Evolutionary conservation across 805 yeast species (phyloP).

Genomic region (Metschnikowia shivogae): DNA sequence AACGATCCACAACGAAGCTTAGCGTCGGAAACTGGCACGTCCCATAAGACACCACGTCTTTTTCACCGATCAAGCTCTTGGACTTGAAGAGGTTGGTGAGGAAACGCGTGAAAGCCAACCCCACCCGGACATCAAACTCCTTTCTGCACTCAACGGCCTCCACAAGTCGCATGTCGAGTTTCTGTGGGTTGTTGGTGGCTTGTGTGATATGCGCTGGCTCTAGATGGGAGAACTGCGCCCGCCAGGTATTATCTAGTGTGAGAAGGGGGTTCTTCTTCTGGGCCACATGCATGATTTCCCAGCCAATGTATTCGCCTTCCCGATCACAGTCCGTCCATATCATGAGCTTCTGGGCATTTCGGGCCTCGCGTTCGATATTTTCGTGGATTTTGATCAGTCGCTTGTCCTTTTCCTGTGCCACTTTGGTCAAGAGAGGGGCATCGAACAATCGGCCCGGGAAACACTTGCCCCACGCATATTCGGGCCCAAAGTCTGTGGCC

Average conservation of each 20-base stretch:
- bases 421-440: constrained; percentile 54
- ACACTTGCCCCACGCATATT: constrained; percentile 62
- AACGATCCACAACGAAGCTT: constrained; percentile 94
- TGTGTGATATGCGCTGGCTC: constrained; percentile 67
- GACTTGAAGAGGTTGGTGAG: constrained; percentile 53
- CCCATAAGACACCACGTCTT: constrained; percentile 70
- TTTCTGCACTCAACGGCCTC: constrained; percentile 82
- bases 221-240: constrained; percentile 86
- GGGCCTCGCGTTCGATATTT: constrained; percentile 67
- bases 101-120: constrained; percentile 82
- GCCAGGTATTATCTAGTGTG: constrained; percentile 44
- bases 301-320: constrained; percentile 27
- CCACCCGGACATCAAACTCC: constrained; percentile 86
- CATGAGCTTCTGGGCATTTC: constrained; percentile 60
- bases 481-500: constrained; percentile 58
- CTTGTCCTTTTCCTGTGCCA: constrained; percentile 35
- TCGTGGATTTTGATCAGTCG: constrained; percentile 41
- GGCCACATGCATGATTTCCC: constrained; percentile 64
- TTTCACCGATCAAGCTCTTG: constrained; percentile 27
- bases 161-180: constrained; percentile 63
- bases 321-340: constrained; percentile 91
- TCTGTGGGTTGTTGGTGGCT: constrained; percentile 70
- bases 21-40: constrained; percentile 94
- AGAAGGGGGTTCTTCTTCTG: constrained; percentile 44
- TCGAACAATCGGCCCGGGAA: constrained; percentile 63